Evolutionary conservation across 2,329 filamentous ascomycete species (phyloP).

Genomic region (Tolypocladium capitatum): DNA sequence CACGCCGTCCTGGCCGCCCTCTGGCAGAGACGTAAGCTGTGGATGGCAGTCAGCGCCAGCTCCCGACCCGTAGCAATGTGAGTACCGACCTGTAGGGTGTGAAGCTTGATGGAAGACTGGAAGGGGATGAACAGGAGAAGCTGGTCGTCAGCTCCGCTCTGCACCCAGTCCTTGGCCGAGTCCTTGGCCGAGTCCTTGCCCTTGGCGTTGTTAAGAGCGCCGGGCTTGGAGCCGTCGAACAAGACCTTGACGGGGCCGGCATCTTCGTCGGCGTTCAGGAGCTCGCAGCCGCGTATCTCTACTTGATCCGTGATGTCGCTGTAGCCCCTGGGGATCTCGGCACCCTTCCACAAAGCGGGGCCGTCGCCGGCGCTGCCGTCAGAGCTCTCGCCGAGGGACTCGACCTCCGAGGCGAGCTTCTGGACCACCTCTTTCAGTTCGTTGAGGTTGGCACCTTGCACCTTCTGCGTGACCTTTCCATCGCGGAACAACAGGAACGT

Average conservation of each 20-base stretch:
- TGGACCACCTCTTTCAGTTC: conserved; percentile 59
- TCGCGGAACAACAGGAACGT: conserved; percentile 86
- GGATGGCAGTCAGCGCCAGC: conserved; percentile 14
- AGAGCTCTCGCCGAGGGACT: conserved; percentile 33
- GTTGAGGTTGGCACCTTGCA: conserved; percentile 60
- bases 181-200: conserved; percentile 31
- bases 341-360: conserved; percentile 59
- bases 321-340: conserved; percentile 66
- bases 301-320: conserved; percentile 70
- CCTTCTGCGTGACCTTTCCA: conserved; percentile 51
- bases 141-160: conserved; percentile 96
- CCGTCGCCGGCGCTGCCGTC: conserved; percentile 25
- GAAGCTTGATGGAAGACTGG: conserved; percentile 75
- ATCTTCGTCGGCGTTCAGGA: conserved; percentile 74
- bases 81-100: conserved; percentile 53
- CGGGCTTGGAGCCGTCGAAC: conserved; percentile 58
- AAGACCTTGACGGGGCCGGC: conserved; percentile 60
- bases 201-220: conserved; percentile 45
- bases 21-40: conserved; percentile 72
- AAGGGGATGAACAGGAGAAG: conserved; percentile 88
- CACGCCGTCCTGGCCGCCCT: conserved; percentile 55
- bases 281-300: conserved; percentile 66
- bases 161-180: conserved; percentile 64
- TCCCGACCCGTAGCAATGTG: neutral
- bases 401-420: conserved; percentile 56